Conservation (phyloP, 768 basidiomycete species). For the Rhodotorula graminis region DNA sequence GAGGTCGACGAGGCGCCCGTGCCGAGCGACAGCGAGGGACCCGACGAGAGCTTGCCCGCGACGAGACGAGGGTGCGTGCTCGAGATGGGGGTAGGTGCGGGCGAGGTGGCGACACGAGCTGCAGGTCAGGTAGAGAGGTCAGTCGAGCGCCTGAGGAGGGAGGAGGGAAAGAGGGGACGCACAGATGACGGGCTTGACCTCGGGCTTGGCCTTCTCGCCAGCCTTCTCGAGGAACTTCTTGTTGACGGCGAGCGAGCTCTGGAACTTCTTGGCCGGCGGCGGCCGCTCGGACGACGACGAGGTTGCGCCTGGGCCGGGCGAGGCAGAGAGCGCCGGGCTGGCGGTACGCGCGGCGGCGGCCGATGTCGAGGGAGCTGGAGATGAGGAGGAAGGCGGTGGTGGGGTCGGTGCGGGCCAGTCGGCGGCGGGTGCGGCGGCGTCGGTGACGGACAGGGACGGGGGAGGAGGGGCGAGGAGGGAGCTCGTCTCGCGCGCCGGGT, state of each 20-base stretch:
- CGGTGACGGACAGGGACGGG: background rate
- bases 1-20: background rate
- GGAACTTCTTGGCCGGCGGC: slow-evolving; percentile 61
- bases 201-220: slow-evolving; percentile 52
- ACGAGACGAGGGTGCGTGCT: slow-evolving; percentile 41
- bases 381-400: too few species aligned
- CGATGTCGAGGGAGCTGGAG: too few species aligned
- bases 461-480: background rate
- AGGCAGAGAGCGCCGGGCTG: slow-evolving; percentile 25
- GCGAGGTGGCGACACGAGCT: slow-evolving; percentile 28
- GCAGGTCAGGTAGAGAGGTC: background rate
- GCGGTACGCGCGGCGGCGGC: background rate
- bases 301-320: slow-evolving; percentile 41
- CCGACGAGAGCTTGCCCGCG: slow-evolving; percentile 40
- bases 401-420: background rate
- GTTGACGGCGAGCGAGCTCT: slow-evolving; percentile 85
- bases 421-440: background rate
- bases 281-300: slow-evolving; percentile 35
- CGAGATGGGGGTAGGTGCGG: slow-evolving; percentile 8
- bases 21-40: slow-evolving; percentile 11
- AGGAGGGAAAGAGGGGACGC: background rate
- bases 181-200: slow-evolving; percentile 13
- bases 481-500: slow-evolving; percentile 1
- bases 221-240: slow-evolving; percentile 95
- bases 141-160: background rate